Percentiles rank a stretch among this genome's conserved stretches.
phyloP scores from a whole-genome alignment of 2,329 filamentous ascomycete genomes.

The Aspergillus ruber region DNA sequence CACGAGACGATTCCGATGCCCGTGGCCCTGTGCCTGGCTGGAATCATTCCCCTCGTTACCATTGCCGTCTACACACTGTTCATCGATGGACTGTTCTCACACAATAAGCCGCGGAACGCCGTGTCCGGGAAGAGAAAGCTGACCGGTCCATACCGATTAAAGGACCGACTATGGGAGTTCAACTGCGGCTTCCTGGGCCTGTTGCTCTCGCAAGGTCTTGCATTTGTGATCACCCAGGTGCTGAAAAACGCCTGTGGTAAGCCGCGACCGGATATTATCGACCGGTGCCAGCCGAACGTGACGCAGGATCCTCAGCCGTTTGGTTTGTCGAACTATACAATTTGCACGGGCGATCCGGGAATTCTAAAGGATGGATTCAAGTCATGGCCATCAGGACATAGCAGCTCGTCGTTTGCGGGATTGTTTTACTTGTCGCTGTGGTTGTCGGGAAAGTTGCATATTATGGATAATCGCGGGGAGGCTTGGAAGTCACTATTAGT shows the following conservation, averaged over 20 bases:
- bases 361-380: constrained; percentile 55
- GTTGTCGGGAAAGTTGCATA: constrained; percentile 53
- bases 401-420: constrained; percentile 48
- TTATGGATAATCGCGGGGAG: constrained; percentile 55
- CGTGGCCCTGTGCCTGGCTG: constrained; percentile 45
- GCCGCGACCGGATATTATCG: constrained; percentile 54
- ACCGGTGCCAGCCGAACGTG: constrained; percentile 43
- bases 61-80: constrained; percentile 52
- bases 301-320: constrained; percentile 28
- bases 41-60: constrained; percentile 44
- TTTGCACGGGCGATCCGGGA: constrained; percentile 46
- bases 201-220: constrained; percentile 47
- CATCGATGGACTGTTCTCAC: constrained; percentile 54
- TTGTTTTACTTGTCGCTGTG: constrained; percentile 56
- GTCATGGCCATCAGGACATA: constrained; percentile 49
- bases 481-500: constrained; percentile 54
- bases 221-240: constrained; percentile 52
- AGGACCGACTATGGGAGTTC: constrained; percentile 55
- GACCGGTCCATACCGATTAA: constrained; percentile 45
- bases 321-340: constrained; percentile 41
- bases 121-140: constrained; percentile 32
- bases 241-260: constrained; percentile 56
- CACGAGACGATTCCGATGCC: constrained; percentile 50
- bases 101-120: constrained; percentile 34
- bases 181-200: constrained; percentile 56